Base-by-base conservation (phyloP, 305 asterid genomes). In the Rubia tinctorum region DNA sequence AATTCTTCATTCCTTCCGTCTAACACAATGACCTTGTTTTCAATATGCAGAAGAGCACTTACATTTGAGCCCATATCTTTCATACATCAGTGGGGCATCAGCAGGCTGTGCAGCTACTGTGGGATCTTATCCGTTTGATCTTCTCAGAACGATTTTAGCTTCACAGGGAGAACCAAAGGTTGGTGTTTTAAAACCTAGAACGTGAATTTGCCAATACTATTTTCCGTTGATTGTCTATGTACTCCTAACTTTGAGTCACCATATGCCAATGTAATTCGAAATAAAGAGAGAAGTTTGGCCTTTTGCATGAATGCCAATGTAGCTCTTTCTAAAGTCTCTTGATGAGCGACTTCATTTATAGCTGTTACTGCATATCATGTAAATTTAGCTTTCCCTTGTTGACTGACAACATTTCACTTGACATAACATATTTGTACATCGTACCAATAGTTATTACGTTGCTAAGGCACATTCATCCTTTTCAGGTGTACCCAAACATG, bases 111-210 rank as follows among this genome's bases (percentile, higher is more conserved):
- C 96, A 5, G 98, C 98, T 69, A 93, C 98, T 0, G 81, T 93
- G 71, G 98, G 97, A 77, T 89, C 98, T 44, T 93, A 93, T 84
- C 98, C 98, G 5, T 93, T 93, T 74, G 98, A 93, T 86, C 97
- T 93, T 66, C 77, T 93, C 70, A 84, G 98, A 80, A 93, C 98
- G 61, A 86, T 93, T 82, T 86, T 93, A 87, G 98, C 98, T 80
- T 93, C 97, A 62, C 98, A 91, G 72, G 97, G 97, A 69, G 96
- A 93, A 79, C 97, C 98, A 71, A 93, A 90, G 97, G 97, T 93
- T 60, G 86, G 76, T 68, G 44, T 20, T 25, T 20, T 59, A 17
- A 1, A 23, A 49, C 68, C 25, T 66, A 64, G 43, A 71, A 68
- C 23, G 13, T 25, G 27, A 62, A 63, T 13, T 61, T 53, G 34